Conservation (phyloP, 164 flowering plant genomes). For the Pachysandra terminalis region DNA sequence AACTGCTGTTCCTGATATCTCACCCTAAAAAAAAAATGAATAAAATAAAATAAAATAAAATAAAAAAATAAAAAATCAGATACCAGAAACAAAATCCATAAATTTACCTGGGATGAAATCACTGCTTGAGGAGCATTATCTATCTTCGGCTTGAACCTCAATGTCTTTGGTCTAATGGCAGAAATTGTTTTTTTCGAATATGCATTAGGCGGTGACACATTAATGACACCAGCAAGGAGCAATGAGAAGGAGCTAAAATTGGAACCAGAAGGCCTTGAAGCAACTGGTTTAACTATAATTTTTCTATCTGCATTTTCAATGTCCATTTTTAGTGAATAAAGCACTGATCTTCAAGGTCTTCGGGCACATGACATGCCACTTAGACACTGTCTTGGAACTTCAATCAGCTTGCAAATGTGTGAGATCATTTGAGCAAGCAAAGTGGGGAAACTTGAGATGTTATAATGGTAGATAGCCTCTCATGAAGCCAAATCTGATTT, state of each 20-base stretch:
- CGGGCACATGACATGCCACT: neutral
- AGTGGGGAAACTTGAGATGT: neutral
- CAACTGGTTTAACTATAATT: no score
- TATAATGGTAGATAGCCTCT: neutral
- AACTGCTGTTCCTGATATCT: constrained; percentile 35
- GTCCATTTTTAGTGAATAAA: constrained; percentile 50
- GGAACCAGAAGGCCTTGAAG: constrained; percentile 84
- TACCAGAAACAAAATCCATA: no score
- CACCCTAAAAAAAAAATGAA: constrained; percentile 36
- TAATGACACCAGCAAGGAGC: constrained; percentile 66
- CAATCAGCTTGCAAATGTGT: constrained; percentile 3
- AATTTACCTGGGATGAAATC: constrained; percentile 38
- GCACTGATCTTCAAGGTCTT: constrained; percentile 12
- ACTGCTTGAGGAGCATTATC: constrained; percentile 26
- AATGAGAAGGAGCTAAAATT: constrained; percentile 59
- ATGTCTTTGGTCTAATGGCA: constrained; percentile 84
- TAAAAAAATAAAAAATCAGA: constrained; percentile 4
- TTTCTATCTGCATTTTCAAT: constrained; percentile 55
- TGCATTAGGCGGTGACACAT: constrained; percentile 43
- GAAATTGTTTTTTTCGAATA: constrained; percentile 44
- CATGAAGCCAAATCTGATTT: neutral
- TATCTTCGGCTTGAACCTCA: constrained; percentile 56
- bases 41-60: neutral
- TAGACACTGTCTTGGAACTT: neutral
- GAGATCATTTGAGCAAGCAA: constrained; percentile 5